These are phyloP conservation scores for Mimosa bimucronata DNA, from an alignment of 306 rosid genomes.

Conservation along the genomic window DNA sequence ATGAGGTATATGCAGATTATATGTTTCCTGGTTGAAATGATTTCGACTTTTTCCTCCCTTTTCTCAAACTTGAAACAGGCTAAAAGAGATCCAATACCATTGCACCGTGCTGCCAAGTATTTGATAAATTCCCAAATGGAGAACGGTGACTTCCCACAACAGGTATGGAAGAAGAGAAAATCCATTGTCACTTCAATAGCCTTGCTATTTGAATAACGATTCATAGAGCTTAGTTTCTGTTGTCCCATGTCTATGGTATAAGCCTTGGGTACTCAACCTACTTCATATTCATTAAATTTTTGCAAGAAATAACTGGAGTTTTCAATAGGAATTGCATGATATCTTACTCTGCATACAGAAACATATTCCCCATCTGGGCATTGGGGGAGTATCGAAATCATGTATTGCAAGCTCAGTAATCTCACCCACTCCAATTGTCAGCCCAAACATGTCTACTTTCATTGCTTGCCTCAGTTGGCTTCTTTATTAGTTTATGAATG, in stretches of 20 bases:
- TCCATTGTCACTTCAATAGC: neutral
- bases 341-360: conserved; percentile 78
- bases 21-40: neutral
- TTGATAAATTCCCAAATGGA: conserved; percentile 87
- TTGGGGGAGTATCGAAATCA: conserved; percentile 69
- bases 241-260: neutral
- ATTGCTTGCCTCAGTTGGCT: neutral
- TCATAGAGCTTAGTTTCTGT: conserved; percentile 1
- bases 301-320: conserved; percentile 89
- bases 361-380: conserved; percentile 91
- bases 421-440: neutral
- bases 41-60: neutral
- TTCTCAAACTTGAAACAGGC: conserved; percentile 50
- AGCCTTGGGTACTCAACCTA: neutral
- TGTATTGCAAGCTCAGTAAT: conserved; percentile 50
- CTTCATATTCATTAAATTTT: conserved; percentile 19
- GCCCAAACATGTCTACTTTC: conserved; percentile 7
- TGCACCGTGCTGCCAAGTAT: conserved; percentile 75
- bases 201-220: neutral
- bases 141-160: conserved; percentile 82
- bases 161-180: conserved; percentile 51
- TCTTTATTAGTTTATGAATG: conserved; percentile 8
- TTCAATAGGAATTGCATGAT: conserved; percentile 90
- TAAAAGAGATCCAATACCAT: conserved; percentile 67
- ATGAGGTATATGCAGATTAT: neutral